A percentile compares a stretch with the other conserved stretches of the same genome.
phyloP scores from a whole-genome alignment of 345 rosid genomes.

The Lepidium sativum region DNA sequence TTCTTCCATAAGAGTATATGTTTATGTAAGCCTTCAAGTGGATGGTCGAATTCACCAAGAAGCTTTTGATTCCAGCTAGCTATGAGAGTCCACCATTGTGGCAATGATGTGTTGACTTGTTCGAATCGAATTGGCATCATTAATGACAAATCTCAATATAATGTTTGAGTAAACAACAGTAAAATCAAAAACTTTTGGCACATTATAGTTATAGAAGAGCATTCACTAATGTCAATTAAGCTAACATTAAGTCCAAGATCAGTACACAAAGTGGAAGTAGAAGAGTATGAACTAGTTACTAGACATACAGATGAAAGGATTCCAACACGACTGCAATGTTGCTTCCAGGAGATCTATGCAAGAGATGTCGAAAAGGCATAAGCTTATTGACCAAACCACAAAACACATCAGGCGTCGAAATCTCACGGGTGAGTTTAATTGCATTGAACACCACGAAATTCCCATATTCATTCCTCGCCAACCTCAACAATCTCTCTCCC shows the following conservation, averaged over 20 bases:
- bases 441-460: constrained; percentile 8
- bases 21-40: background rate
- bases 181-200: background rate
- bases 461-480: constrained; percentile 14
- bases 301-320: background rate
- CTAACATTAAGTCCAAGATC: background rate
- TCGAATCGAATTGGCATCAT: too few species aligned
- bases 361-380: background rate
- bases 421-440: background rate
- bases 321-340: background rate
- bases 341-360: background rate
- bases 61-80: too few species aligned
- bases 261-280: too few species aligned
- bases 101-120: background rate
- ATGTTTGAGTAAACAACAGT: too few species aligned
- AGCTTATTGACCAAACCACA: background rate
- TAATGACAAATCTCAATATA: too few species aligned
- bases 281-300: background rate
- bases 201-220: background rate
- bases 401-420: background rate
- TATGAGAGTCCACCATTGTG: too few species aligned
- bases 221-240: background rate
- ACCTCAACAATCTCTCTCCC: background rate
- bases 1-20: background rate
- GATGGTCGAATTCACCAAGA: background rate